Base-by-base conservation (phyloP, 1,284 basidiomycete genomes). In the Papiliotrema fonsecae region DNA sequence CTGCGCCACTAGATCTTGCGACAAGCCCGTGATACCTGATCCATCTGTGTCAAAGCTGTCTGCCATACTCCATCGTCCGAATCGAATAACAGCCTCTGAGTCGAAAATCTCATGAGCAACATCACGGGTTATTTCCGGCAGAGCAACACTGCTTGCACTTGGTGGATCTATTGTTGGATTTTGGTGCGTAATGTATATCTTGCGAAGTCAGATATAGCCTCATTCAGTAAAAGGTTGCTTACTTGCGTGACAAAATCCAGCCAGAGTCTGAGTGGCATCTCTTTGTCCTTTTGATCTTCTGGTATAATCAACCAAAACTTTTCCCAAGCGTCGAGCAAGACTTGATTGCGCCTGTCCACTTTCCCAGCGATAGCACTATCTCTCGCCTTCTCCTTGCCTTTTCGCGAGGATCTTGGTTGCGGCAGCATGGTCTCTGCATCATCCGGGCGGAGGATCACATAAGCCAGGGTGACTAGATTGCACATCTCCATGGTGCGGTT, bases 181-280 rank as follows among this genome's bases (percentile, higher is more conserved):
- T 28, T 50, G 55, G 39, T 50, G 58, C 3, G 19, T 25, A 2
- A 53, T 32, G 19, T 37, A 30, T 24, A 64, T 59, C 61, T n/a
- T 64, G 24, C 4, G 16, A 14, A n/a, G 6, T 31, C 6, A 26
- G 45, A 48, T 25, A 45, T 40, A 2, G 26, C 18, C 28, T 9
- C 7, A 22, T 37, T 2, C 18, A 4, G 13, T 16, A 3, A 6
- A 11, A 22, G 9, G 13, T 2, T 0, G 51, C 63, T 39, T 36
- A 67, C 65, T 41, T 62, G 55, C 3, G 64, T 65, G 4, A 60
- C 54, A 31, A 67, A 60, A 22, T 67, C 60, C 3, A 65, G 44
- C 65, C 67, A 69, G 24, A 67, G 25, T 18, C 37, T 25, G n/a
- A 67, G 30, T 5, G 60, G 55, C 14, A 22, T 34, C 13, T 58